Evolutionary conservation across 192 early-diverging fungal genomes (phyloP).

Genomic region (Coemansia javaensis): DNA sequence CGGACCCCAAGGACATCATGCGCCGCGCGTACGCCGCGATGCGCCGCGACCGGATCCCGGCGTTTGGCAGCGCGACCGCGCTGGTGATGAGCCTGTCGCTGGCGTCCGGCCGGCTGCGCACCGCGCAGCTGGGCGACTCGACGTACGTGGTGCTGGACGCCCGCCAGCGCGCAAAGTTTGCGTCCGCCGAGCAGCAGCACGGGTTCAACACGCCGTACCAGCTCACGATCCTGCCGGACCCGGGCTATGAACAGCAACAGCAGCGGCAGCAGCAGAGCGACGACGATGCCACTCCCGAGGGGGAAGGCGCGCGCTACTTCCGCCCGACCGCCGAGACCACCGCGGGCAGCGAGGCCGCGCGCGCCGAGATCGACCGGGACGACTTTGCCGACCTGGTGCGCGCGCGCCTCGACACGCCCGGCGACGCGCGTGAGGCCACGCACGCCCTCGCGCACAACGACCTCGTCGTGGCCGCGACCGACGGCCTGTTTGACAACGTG

Average conservation of each 20-base stretch:
- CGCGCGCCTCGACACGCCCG: conserved; percentile 37
- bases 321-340: conserved; percentile 15
- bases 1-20: conserved; percentile 43
- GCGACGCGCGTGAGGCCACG: conserved; percentile 20
- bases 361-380: conserved; percentile 19
- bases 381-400: conserved; percentile 27
- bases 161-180: conserved; percentile 18
- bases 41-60: conserved; percentile 28
- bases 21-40: conserved; percentile 40
- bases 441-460: conserved; percentile 30
- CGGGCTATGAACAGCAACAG: conserved; percentile 5
- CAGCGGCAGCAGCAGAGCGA: neutral
- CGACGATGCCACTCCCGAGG: conserved; percentile 1
- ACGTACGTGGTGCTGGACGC: conserved; percentile 34
- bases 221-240: conserved; percentile 36
- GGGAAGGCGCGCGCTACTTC: conserved; percentile 36
- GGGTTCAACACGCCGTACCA: conserved; percentile 51
- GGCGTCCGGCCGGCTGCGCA: conserved; percentile 19
- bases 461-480: conserved; percentile 43
- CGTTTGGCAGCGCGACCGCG: conserved; percentile 41
- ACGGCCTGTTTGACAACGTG: conserved; percentile 50
- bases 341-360: neutral
- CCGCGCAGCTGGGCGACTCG: conserved; percentile 48
- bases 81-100: conserved; percentile 31
- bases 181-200: conserved; percentile 47